phyloP scores from a whole-genome alignment of 2,329 filamentous ascomycete species.

The Didymosphaeria variabile region DNA sequence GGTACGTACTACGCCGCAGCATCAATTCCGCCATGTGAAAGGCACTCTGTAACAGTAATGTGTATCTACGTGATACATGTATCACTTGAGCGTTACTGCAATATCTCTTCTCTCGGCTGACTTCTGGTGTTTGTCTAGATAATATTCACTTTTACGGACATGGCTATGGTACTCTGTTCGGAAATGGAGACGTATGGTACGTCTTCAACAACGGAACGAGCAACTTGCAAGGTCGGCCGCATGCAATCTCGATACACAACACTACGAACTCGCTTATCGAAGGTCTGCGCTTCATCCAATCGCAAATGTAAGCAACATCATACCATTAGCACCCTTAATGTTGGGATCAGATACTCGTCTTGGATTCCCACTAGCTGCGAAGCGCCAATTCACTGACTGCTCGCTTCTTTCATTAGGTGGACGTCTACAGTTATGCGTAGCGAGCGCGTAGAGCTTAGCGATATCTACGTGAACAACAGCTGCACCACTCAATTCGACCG shows the following conservation, averaged over 20 bases:
- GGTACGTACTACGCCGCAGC: conserved; percentile 10
- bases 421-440: conserved; percentile 61
- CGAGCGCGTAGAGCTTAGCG: conserved; percentile 56
- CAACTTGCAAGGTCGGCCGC: conserved; percentile 52
- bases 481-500: neutral
- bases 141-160: conserved; percentile 59
- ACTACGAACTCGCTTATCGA: conserved; percentile 59
- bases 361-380: too few relatives aligned
- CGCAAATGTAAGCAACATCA: conserved; percentile 57
- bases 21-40: too few relatives aligned
- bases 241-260: conserved; percentile 60
- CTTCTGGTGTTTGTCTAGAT: conserved; percentile 20
- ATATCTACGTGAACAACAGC: conserved; percentile 62
- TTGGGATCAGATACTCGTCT: too few relatives aligned
- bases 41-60: too few relatives aligned
- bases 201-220: conserved; percentile 48
- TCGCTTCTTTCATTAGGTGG: conserved; percentile 46
- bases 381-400: neutral
- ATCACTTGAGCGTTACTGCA: too few relatives aligned
- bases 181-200: conserved; percentile 65
- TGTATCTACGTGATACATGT: too few relatives aligned
- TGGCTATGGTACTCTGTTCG: conserved; percentile 51
- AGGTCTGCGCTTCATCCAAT: conserved; percentile 61
- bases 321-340: neutral
- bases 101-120: too few relatives aligned